Conservation (phyloP, 306 rosid genomes). For the Fragaria iinumae region DNA sequence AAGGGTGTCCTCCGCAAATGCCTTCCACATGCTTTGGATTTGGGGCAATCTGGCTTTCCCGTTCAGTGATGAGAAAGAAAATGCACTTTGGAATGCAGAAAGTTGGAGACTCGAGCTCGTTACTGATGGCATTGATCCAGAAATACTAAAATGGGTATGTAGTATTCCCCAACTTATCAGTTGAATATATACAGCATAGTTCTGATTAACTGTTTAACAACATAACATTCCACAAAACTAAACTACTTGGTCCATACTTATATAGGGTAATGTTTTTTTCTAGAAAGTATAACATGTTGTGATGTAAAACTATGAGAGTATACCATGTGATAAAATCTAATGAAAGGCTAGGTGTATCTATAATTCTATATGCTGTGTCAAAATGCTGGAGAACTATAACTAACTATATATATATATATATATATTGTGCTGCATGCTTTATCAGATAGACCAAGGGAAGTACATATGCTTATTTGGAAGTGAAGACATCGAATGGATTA, state of each 20-base stretch:
- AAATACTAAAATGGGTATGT: constrained; percentile 50
- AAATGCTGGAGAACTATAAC: not conserved
- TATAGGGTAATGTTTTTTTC: not conserved
- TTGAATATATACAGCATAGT: too few relatives aligned
- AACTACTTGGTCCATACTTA: not conserved
- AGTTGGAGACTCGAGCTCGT: constrained; percentile 72
- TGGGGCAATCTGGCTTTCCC: constrained; percentile 83
- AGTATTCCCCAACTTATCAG: not conserved
- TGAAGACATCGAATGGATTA: constrained; percentile 72
- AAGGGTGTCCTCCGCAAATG: constrained; percentile 60
- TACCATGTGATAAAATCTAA: not conserved
- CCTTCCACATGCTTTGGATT: constrained; percentile 77
- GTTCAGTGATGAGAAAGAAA: constrained; percentile 67
- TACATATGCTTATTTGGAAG: constrained; percentile 75
- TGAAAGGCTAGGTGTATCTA: not conserved
- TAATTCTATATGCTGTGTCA: not conserved
- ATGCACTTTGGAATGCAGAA: constrained; percentile 59
- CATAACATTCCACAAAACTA: not conserved
- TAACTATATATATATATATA: not conserved
- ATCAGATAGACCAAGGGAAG: constrained; percentile 50
- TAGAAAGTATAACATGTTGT: not conserved
- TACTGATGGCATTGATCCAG: constrained; percentile 54
- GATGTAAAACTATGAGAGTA: not conserved
- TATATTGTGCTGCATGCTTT: not conserved
- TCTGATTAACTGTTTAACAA: not conserved